A percentile compares a stretch with the other conserved stretches of the same genome.
Conservation (phyloP, 202 grass and related monocot species). For the Setaria italica region DNA sequence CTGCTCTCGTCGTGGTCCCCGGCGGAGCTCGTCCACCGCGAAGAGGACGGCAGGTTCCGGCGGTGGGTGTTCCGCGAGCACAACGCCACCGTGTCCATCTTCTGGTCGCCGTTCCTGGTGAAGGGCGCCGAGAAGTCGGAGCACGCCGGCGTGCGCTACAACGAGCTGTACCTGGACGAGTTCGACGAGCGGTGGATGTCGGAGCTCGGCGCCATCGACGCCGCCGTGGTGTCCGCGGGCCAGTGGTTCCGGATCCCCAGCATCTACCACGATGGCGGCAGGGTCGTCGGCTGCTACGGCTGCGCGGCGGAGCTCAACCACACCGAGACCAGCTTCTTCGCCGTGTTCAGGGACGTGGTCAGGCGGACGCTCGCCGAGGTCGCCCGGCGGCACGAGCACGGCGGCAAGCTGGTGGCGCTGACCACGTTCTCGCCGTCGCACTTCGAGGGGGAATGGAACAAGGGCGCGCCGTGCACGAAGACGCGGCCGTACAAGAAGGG, state of each 20-base stretch:
- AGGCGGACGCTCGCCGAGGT: constrained; percentile 56
- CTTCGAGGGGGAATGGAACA: constrained; percentile 89
- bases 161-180: constrained; percentile 69
- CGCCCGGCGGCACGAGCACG: constrained; percentile 2
- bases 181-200: constrained; percentile 85
- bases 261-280: constrained; percentile 65
- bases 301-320: constrained; percentile 55
- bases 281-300: constrained; percentile 70
- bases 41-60: constrained; percentile 57
- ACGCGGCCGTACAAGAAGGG: constrained; percentile 57
- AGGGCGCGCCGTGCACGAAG: constrained; percentile 72
- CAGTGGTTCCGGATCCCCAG: constrained; percentile 82
- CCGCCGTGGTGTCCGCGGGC: constrained; percentile 54
- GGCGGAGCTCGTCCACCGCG: constrained; percentile 57
- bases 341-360: constrained; percentile 57
- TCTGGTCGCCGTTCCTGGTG: constrained; percentile 92
- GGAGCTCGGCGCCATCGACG: constrained; percentile 51
- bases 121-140: constrained; percentile 69
- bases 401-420: constrained; percentile 48
- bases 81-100: constrained; percentile 80
- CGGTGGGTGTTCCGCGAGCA: constrained; percentile 65
- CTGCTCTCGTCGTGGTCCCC: constrained; percentile 58
- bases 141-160: constrained; percentile 60
- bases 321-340: constrained; percentile 67
- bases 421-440: constrained; percentile 84